A percentile compares a stretch with the other conserved stretches of the same genome.
These are phyloP conservation scores for Aspergillus heteromorphus DNA, from an alignment of 495 filamentous ascomycete species.

Conservation along the genomic window DNA sequence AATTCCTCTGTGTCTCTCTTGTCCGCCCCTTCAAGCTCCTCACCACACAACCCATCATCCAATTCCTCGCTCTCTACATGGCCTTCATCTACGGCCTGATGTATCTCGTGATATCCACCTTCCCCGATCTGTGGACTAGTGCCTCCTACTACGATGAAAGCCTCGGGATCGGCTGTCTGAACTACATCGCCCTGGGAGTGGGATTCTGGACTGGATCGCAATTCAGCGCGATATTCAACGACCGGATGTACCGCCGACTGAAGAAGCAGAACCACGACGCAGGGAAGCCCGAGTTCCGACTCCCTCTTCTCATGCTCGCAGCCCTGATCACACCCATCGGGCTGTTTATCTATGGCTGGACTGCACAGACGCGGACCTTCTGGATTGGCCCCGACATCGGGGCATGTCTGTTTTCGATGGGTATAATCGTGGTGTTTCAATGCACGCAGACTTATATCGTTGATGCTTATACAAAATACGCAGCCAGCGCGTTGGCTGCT, in stretches of 20 bases:
- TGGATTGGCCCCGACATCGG: conserved; percentile 60
- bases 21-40: conserved; percentile 44
- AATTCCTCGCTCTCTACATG: conserved; percentile 48
- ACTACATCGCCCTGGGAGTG: conserved; percentile 60
- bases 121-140: conserved; percentile 52
- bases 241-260: conserved; percentile 54
- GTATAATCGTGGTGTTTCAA: conserved; percentile 57
- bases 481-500: conserved; percentile 65
- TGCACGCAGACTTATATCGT: conserved; percentile 45
- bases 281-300: conserved; percentile 46
- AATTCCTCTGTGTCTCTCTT: conserved; percentile 18
- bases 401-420: conserved; percentile 48
- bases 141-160: conserved; percentile 47
- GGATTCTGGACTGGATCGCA: conserved; percentile 60
- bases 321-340: conserved; percentile 50
- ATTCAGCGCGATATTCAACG: conserved; percentile 54
- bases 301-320: conserved; percentile 51
- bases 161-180: conserved; percentile 57
- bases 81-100: conserved; percentile 61
- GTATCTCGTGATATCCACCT: conserved; percentile 60
- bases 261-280: conserved; percentile 50
- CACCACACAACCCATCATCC: conserved; percentile 47
- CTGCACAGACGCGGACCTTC: conserved; percentile 40
- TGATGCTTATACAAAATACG: conserved; percentile 57
- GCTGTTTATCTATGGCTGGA: conserved; percentile 63